Evolutionary conservation across 192 early-diverging fungal species (phyloP), one percentile per base, ranked within the genome.

Genomic region (Paraglomus brasilianum): DNA sequence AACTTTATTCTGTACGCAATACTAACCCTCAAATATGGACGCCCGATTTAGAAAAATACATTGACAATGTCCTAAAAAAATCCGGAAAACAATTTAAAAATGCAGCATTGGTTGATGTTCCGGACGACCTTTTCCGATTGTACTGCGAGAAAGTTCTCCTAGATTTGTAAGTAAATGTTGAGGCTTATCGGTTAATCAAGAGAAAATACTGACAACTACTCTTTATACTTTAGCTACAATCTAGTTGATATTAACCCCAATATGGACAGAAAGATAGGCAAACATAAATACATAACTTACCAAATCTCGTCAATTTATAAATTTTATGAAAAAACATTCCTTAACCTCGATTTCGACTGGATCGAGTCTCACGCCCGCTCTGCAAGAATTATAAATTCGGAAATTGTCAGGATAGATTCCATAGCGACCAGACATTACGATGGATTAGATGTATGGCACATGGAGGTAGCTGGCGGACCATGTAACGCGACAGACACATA

Each of bases 21-120:
- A 61, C 24, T 21, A 71, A 71, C 15, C 69, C 57, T 71, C 4
- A 4, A 13, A 24, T 71, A 17, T 71, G 45, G 69, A 44, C 58
- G 44, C 19, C 36, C 5, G 52, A 11, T 58, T 21, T 70, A 4
- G 19, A 70, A 43, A n/a, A 58, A 39, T 55, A 70, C 4, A 36
- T 70, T 21, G 55, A 70, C 38, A 43, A 40, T 22, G 11, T 24
- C 22, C 69, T 71, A 21, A 59, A 62, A 17, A 41, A 51, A 61
- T 36, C 64, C 8, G 64, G 64, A 66, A 51, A 51, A 39, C 49
- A 41, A 17, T 66, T 66, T 45, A 51, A 66, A 66, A 51, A 22
- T 41, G 64, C 64, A 49, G 8, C 39, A 5, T 11, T 30, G 11
- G 48, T 51, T 66, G 13, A 63, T 22, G 60, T 63, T 63, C 60